Evolutionary conservation across 2,329 filamentous ascomycete genomes (phyloP).

Genomic region (Ascochyta lentis): DNA sequence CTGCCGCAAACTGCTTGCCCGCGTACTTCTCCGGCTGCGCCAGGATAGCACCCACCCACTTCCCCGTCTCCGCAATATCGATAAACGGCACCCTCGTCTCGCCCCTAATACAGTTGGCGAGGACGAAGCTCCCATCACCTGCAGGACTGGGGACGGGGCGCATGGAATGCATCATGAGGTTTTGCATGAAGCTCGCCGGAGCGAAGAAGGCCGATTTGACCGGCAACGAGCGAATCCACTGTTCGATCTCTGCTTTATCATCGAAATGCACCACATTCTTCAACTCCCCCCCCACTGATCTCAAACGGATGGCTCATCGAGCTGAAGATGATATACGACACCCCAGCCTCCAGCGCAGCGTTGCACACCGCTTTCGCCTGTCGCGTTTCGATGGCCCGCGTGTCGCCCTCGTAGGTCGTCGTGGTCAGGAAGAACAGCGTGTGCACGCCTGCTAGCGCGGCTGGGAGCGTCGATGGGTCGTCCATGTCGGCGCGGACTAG

Average conservation of each 20-base stretch:
- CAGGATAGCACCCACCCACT: constrained; percentile 52
- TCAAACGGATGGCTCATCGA: constrained; percentile 35
- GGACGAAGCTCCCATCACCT: constrained; percentile 36
- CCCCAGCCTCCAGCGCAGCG: constrained; percentile 44
- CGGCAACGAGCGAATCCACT: constrained; percentile 59
- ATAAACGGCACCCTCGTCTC: constrained; percentile 52
- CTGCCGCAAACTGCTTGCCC: constrained; percentile 55
- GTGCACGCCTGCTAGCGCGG: constrained; percentile 11
- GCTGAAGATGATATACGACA: constrained; percentile 51
- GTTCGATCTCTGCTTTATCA: constrained; percentile 62
- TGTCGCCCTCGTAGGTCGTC: constrained; percentile 25
- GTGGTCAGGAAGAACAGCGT: constrained; percentile 40
- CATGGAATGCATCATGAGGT: constrained; percentile 43
- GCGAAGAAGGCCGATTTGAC: constrained; percentile 61
- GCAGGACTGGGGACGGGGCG: constrained; percentile 19
- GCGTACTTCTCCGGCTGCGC: constrained; percentile 53
- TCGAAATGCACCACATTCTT: constrained; percentile 60
- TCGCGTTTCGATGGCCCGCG: constrained; percentile 34
- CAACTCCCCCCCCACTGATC: constrained; percentile 43
- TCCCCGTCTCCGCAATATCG: constrained; percentile 56
- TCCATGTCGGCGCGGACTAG: constrained; percentile 61
- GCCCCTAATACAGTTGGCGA: constrained; percentile 20
- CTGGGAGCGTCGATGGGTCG: constrained; percentile 26
- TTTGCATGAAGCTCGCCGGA: constrained; percentile 64
- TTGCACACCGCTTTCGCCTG: constrained; percentile 37